Base-by-base conservation (phyloP, 208 protist species). In the Angomonas deanei region DNA sequence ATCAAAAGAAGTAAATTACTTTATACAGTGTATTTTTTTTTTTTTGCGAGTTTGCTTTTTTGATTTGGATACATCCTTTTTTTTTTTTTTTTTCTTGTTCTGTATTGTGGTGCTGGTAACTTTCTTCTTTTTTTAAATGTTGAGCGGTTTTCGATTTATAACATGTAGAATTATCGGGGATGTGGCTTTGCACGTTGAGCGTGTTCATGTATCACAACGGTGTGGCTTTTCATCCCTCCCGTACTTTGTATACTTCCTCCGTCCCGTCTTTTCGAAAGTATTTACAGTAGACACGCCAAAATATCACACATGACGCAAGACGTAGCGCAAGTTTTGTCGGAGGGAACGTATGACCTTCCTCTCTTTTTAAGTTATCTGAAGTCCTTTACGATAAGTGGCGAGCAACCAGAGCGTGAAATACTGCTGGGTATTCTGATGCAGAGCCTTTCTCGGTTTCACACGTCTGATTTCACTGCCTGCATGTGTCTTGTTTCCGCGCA, bases 321-420 rank as follows among this genome's bases (percentile, higher is more conserved):
- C 56, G 74, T 91, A 34, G 77, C 76, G 15, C 82, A 94, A 82
- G 72, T 85, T 50, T 70, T 94, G 58, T 80, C 73, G 42, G 72
- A 90, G 68, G 88, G 86, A 56, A 84, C 69, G 66, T 94, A 94
- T 70, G 86, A 94, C 61, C 66, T 94, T 39, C 69, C 71, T 24
- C 76, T 90, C 55, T 94, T 94, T 58, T 77, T 94, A 31, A 74
- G 72, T 32, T 94, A 92, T 62, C 76, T 94, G 32, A 90, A 89
- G 64, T 72, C 75, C 26, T 83, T 82, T 42, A 64, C 74, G 21
- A 56, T 86, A 60, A 74, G 73, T 21, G 88, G 88, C 4, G 77
- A 70, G 24, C 82, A 81, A 60, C 85, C 85, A 0, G 88, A 94
- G 59, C 88, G 87, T 69, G 71, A 74, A 2, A 78, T 92, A 30